A percentile compares a stretch with the other conserved stretches of the same genome.
These are phyloP conservation scores for Amaranthus hypochondriacus DNA, from an alignment of 148 eudicot genomes.

Conservation along the genomic window DNA sequence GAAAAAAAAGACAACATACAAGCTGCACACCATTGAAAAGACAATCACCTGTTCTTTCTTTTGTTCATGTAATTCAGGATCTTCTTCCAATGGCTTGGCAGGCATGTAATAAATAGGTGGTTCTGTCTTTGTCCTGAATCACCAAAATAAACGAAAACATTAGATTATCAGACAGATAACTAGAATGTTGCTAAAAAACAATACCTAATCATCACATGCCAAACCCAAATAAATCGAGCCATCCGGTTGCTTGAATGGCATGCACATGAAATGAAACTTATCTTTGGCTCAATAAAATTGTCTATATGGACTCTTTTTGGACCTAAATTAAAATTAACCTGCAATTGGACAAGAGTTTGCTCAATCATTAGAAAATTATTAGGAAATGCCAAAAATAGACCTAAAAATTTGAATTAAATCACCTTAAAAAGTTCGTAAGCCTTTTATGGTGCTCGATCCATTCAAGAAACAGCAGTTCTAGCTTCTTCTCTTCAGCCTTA, in stretches of 20 bases:
- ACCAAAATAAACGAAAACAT: constrained; percentile 26
- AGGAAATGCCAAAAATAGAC: not conserved
- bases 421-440: constrained; percentile 95
- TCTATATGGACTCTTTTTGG: constrained; percentile 94
- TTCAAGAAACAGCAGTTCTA: constrained; percentile 87
- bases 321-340: constrained; percentile 98
- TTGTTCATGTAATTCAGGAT: constrained; percentile 39
- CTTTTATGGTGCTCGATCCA: constrained; percentile 97
- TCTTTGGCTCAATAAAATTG: constrained; percentile 98
- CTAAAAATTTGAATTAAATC: not conserved
- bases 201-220: constrained; percentile 32
- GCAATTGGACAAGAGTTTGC: constrained; percentile 19
- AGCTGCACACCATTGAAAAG: not conserved
- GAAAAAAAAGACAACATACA: not conserved
- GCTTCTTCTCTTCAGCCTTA: constrained; percentile 89
- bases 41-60: constrained; percentile 71
- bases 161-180: constrained; percentile 15
- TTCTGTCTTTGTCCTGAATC: constrained; percentile 85
- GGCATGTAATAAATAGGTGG: constrained; percentile 74
- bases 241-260: constrained; percentile 53
- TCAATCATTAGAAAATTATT: not conserved
- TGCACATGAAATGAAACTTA: constrained; percentile 90
- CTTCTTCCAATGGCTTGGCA: constrained; percentile 72
- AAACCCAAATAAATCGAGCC: constrained; percentile 22
- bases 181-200: not conserved